phyloP scores from a whole-genome alignment of 1,284 basidiomycete genomes.

The Stereum hirsutum region DNA sequence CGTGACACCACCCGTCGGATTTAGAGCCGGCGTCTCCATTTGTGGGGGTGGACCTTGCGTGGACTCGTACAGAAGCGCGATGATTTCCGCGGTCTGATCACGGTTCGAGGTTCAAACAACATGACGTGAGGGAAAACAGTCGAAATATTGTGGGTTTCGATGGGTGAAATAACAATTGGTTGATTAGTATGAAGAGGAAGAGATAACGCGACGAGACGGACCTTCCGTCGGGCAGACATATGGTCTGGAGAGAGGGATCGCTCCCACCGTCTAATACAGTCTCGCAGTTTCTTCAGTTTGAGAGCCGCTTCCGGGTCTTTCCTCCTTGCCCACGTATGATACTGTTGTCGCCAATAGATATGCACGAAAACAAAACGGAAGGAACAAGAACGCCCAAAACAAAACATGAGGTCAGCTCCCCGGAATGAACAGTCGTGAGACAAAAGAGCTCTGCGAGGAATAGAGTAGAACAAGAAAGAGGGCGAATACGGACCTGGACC shows the following conservation, averaged over 20 bases:
- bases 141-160: no score
- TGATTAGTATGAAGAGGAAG: constrained; percentile 10
- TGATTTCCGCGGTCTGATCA: constrained; percentile 82
- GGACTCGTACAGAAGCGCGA: constrained; percentile 85
- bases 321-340: constrained; percentile 86
- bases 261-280: constrained; percentile 82
- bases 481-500: constrained; percentile 62
- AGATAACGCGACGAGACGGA: constrained; percentile 10
- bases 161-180: constrained; percentile 16
- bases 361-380: no score
- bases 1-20: constrained; percentile 67
- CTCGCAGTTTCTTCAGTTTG: constrained; percentile 71
- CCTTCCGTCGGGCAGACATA: constrained; percentile 87
- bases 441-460: no score
- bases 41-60: constrained; percentile 63
- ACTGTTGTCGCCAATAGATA: no score
- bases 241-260: constrained; percentile 72
- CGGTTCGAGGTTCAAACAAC: constrained; percentile 9
- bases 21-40: constrained; percentile 52
- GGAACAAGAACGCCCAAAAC: no score
- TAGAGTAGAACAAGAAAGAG: not conserved
- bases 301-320: constrained; percentile 67
- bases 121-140: no score
- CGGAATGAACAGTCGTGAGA: no score
- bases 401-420: no score